Base-by-base conservation (phyloP, 106 monocot species). In the Dendrobium huoshanense region DNA sequence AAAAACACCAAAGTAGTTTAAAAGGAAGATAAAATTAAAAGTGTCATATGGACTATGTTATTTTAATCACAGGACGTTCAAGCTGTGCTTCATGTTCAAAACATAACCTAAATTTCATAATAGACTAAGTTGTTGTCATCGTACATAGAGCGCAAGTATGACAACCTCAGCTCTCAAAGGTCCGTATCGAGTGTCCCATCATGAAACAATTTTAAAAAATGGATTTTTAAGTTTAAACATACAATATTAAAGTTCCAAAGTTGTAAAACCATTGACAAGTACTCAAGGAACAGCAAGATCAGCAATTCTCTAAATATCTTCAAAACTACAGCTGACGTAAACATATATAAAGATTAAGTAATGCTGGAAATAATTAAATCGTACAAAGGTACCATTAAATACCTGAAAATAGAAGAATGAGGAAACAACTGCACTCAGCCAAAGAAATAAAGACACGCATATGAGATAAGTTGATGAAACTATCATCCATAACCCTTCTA, bases 341-440 rank as follows among this genome's bases (percentile, higher is more conserved):
- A 65, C 22, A 22, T 15, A 65, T 65, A 65, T 9, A 65, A 65
- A 24, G 25, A 8, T 24, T 25, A 65, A 65, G 64, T 25, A 65
- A 10, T 10, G 6, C 64, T 65, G 64, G 7, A 2, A 65, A 65
- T 5, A 65, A 65, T 25, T 25, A 65, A 2, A 4, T 24, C 24
- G 64, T 8, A 15, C 64, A 65, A 25, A 22, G 64, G 8, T 65
- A 9, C 64, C 64, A 65, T 15, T 40, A 33, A 44, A 43, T 89
- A 98, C 97, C 97, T 98, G 97, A 80, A 98, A 94, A 75, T 98
- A 98, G 49, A 98, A 98, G 88, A 92, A 89, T 55, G 97, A 98
- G n/a, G 94, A 94, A n/a, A 98, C 85, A 75, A 92, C 91, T 75
- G 97, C 97, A 88, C 92, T 89, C 72, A 98, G 87, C 89, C 94